Conservation (phyloP, 768 basidiomycete species). For the Kwoniella sp. region DNA sequence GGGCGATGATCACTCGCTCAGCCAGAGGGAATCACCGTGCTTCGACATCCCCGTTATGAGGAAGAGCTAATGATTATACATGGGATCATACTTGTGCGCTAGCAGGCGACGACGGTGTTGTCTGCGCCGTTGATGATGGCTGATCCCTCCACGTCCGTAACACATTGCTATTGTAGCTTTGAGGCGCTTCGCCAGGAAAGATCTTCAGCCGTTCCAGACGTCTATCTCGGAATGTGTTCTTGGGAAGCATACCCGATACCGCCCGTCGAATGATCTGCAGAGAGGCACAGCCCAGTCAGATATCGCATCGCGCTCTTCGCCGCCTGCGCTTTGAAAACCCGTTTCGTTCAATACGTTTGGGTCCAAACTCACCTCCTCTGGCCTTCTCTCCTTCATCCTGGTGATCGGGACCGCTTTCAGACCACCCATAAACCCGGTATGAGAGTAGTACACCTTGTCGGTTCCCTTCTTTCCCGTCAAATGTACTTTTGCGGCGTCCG, state of each 20-base stretch:
- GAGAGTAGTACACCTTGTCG: constrained; percentile 83
- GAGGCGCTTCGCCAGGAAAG: constrained; percentile 64
- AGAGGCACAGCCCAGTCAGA: too few relatives aligned
- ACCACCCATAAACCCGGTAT: constrained; percentile 90
- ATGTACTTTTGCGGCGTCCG: constrained; percentile 77
- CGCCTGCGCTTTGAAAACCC: too few relatives aligned
- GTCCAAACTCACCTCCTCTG: constrained; percentile 75
- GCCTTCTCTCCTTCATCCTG: constrained; percentile 78
- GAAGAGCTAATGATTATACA: too few relatives aligned
- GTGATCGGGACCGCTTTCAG: constrained; percentile 86
- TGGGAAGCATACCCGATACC: constrained; percentile 97
- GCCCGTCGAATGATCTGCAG: constrained; percentile 88
- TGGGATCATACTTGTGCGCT: not conserved
- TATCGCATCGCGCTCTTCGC: too few relatives aligned
- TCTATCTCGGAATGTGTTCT: constrained; percentile 90
- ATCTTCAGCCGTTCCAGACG: constrained; percentile 85
- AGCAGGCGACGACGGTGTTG: not conserved
- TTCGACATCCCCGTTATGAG: too few relatives aligned
- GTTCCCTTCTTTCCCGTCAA: constrained; percentile 88
- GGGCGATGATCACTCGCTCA: too few relatives aligned
- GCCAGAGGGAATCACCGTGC: too few relatives aligned
- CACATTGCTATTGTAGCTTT: constrained; percentile 27
- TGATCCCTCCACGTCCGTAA: constrained; percentile 42
- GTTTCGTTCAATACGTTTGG: not conserved
- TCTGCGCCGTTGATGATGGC: not conserved